These are phyloP conservation scores for Quercus ilex DNA, from an alignment of 306 rosid genomes.

Conservation along the genomic window DNA sequence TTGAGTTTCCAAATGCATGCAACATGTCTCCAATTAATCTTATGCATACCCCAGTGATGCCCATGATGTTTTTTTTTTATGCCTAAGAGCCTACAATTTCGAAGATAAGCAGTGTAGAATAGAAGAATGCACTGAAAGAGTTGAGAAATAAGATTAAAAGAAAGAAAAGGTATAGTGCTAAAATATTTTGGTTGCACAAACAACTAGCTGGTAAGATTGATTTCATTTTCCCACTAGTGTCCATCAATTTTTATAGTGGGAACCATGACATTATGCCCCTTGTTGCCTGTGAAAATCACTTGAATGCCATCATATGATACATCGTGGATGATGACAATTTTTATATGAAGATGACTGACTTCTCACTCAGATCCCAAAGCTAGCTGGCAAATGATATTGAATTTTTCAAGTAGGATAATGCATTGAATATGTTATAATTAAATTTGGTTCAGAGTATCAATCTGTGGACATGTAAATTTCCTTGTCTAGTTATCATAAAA, in stretches of 20 bases:
- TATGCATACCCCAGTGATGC: slow-evolving; percentile 55
- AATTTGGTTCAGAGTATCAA: slow-evolving; percentile 3
- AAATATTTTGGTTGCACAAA: background rate
- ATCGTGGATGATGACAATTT: slow-evolving; percentile 16
- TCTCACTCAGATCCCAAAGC: slow-evolving; percentile 39
- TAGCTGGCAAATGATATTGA: slow-evolving; percentile 47
- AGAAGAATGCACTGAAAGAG: background rate
- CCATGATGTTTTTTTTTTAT: slow-evolving; percentile 29
- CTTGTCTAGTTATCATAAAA: background rate
- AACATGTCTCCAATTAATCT: slow-evolving; percentile 57
- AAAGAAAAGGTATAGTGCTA: slow-evolving; percentile 1
- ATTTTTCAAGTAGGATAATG: background rate
- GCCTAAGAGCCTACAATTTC: background rate
- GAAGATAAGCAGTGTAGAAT: background rate
- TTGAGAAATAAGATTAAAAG: background rate
- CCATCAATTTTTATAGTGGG: slow-evolving; percentile 38
- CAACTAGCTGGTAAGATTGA: background rate
- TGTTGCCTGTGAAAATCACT: slow-evolving; percentile 19
- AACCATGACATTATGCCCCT: slow-evolving; percentile 23
- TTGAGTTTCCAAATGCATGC: slow-evolving; percentile 41
- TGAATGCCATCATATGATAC: slow-evolving; percentile 31
- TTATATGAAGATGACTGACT: slow-evolving; percentile 20
- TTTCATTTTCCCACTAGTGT: background rate
- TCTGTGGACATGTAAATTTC: background rate
- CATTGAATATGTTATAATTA: slow-evolving; percentile 8